Base-by-base conservation (phyloP, 2,329 filamentous ascomycete genomes). In the Penicillium sp. region DNA sequence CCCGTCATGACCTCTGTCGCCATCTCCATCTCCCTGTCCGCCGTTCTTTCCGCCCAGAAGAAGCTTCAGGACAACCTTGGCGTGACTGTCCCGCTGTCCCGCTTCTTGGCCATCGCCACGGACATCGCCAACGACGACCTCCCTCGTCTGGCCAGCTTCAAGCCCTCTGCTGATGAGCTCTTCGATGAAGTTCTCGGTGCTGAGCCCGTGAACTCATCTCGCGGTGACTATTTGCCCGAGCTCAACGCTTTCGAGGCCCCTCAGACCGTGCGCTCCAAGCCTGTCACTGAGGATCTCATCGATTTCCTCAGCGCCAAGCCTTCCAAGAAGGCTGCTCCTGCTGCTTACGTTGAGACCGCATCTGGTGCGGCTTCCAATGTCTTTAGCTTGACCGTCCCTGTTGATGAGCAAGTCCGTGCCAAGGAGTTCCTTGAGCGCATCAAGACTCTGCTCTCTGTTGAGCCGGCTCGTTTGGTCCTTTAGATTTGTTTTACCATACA, bases 91-190 rank as follows among this genome's bases (percentile, higher is more conserved):
- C 92, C 93, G 13, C 79, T 97, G 5, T 90, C 89, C 2, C 91
- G 89, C 11, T 96, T 97, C 77, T 85, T 99, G 70, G 83, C 86
- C 51, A 88, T 92, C 50, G 94, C 94, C 39, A 84, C 89, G 39
- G 88, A 94, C 66, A 77, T 96, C 24, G 94, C 94, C 56, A 97
- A 97, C 75, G 88, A 94, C 59, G 85, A 89, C 43, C 83, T 97
- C 7, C 93, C 93, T 3, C 78, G 82, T 27, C 83, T 86, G 5
- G 81, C 85, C 55, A 78, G 79, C 56, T 81, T 83, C 43, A 81
- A 85, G 68, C 88, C 88, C 13, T 87, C 89, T 0, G 79, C 88
- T 34, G 84, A 92, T 68, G 91, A 96, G 71, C 84, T 99, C 11
- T 97, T 97, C 76, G 87, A 97, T 70, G 86, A 93, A 65, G 81